These are phyloP conservation scores for Paspalum notatum DNA, from an alignment of 176 grass and related monocot genomes.

Conservation along the genomic window DNA sequence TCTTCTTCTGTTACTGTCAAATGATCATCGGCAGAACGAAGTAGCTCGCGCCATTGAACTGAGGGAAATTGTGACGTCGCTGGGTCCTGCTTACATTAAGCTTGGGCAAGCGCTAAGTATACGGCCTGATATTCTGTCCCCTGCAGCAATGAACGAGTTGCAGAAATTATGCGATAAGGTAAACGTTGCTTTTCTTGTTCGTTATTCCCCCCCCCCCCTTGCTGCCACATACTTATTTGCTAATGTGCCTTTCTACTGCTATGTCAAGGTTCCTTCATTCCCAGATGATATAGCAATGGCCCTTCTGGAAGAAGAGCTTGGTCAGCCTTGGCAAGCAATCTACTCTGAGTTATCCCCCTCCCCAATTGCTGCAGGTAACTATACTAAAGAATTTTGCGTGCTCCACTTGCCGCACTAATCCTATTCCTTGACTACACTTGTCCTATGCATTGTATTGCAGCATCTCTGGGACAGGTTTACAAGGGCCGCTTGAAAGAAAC, in stretches of 20 bases:
- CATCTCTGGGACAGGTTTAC: conserved; percentile 96
- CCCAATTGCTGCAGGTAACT: conserved; percentile 89
- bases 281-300: conserved; percentile 93
- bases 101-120: conserved; percentile 94
- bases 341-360: conserved; percentile 94
- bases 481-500: conserved; percentile 96
- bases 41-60: conserved; percentile 87
- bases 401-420: not conserved
- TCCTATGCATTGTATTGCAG: conserved; percentile 43
- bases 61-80: conserved; percentile 91
- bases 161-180: conserved; percentile 98
- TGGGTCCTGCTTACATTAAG: conserved; percentile 97
- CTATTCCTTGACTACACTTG: conserved; percentile 23
- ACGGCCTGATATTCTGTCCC: conserved; percentile 92
- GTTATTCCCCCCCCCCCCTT: not conserved
- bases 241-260: conserved; percentile 14
- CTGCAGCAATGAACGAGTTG: conserved; percentile 89
- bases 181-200: not conserved
- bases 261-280: conserved; percentile 81
- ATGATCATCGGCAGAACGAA: conserved; percentile 58
- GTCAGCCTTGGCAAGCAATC: conserved; percentile 78
- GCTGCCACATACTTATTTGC: not conserved
- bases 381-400: conserved; percentile 1
- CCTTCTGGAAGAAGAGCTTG: conserved; percentile 91
- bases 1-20: conserved; percentile 14